A percentile compares a stretch with the other conserved stretches of the same genome.
Evolutionary conservation across 2,329 filamentous ascomycete genomes (phyloP).

Genomic region (Aspergillus jensenii): DNA sequence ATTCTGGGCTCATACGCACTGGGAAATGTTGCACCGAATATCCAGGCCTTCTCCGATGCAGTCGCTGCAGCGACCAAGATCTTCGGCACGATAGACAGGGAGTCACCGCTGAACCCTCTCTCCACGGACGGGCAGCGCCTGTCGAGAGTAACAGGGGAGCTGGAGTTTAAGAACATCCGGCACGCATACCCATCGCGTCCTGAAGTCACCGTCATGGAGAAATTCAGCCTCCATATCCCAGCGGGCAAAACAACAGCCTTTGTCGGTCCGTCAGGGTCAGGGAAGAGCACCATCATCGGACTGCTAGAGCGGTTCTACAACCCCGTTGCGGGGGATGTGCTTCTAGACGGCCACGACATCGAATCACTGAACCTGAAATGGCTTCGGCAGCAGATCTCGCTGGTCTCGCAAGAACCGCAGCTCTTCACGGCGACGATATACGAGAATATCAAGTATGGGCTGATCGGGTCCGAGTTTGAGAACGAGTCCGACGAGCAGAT

Average conservation of each 20-base stretch:
- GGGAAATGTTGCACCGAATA: constrained; percentile 40
- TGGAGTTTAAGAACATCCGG: constrained; percentile 44
- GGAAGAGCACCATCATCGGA: constrained; percentile 44
- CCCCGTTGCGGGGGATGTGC: constrained; percentile 49
- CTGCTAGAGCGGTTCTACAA: constrained; percentile 60
- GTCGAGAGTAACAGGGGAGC: constrained; percentile 25
- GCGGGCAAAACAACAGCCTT: constrained; percentile 56
- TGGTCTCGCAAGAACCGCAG: constrained; percentile 83
- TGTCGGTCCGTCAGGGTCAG: constrained; percentile 55
- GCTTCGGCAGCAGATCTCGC: constrained; percentile 62
- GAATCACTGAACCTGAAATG: constrained; percentile 66
- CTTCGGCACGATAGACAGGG: constrained; percentile 42
- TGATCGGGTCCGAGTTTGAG: constrained; percentile 67
- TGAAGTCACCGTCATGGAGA: constrained; percentile 42
- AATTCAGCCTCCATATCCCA: constrained; percentile 45
- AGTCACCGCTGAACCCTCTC: constrained; percentile 41
- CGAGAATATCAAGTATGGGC: constrained; percentile 67
- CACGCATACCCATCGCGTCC: constrained; percentile 51
- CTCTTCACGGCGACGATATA: constrained; percentile 81
- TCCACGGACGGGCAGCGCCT: constrained; percentile 23
- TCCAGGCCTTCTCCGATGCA: constrained; percentile 44
- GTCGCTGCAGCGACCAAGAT: constrained; percentile 40
- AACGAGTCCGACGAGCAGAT: constrained; percentile 56
- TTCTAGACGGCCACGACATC: constrained; percentile 72
- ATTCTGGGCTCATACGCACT: constrained; percentile 41